Base-by-base conservation (phyloP, 768 basidiomycete genomes). In the Mycena rosella region DNA sequence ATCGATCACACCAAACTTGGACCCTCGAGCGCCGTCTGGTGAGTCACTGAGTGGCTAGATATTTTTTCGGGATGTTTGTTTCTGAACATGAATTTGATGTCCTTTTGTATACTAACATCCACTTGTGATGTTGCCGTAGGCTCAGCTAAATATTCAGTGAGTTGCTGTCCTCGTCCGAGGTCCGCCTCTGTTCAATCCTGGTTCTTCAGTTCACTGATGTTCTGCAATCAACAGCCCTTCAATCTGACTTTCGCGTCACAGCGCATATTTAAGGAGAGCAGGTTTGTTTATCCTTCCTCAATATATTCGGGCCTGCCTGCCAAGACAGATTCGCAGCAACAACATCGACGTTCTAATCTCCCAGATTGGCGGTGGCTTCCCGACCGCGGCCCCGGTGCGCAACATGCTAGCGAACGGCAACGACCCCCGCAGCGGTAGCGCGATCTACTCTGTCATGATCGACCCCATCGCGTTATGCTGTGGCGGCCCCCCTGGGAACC, bases 221-320 rank as follows among this genome's bases (percentile, higher is more conserved):
- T n/a, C n/a, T n/a, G n/a, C n/a, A n/a, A 4, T 17, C 27, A 8
- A 6, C 32, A 59, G 58, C 22, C 32, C n/a, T 48, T 48, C 58
- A 59, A 48, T 45, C 58, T 59, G n/a, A 59, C 58, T 45, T 59
- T 34, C 32, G 44, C 30, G 9, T 59, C 58, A 2, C 45, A 48
- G 30, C 45, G 45, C 24, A 34, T 22, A n/a, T 59, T 59, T 14
- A 26, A 59, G 22, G 58, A 59, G 58, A 34, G 14, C 29, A 59
- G 58, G 58, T 59, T 3, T 20, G 32, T 20, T 26, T 18, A n/a
- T n/a, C 29, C 20, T 32, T 5, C 17, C 48, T 27, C 9, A 3
- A 17, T 14, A 27, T 5, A 4, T 30, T 29, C 29, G 3, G 18
- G 4, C 15, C 18, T 22, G 1, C 7, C 24, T 49, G n/a, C 32